Evolutionary conservation across 805 yeast genomes (phyloP).

Genomic region (Lipomyces mesembrius): DNA sequence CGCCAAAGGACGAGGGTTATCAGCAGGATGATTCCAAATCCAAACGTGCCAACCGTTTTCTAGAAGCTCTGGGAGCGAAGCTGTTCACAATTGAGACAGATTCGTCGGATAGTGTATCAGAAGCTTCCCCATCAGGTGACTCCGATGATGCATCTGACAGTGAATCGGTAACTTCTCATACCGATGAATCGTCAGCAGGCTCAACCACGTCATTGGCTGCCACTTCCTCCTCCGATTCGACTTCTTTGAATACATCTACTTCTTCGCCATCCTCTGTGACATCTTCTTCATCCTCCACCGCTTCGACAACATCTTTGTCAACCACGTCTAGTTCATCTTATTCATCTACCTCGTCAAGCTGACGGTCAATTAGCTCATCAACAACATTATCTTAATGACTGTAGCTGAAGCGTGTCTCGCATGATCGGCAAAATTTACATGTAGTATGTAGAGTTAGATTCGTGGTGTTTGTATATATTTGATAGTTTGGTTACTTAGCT

Average conservation of each 20-base stretch:
- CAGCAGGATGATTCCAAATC: neutral
- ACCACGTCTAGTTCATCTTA: neutral
- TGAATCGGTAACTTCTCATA: neutral
- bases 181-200: neutral
- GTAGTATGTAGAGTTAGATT: no score
- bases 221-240: no score
- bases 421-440: no score
- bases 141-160: neutral
- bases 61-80: neutral
- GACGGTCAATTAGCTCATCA: no score
- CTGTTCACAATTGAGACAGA: neutral
- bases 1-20: neutral
- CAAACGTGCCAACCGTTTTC: neutral
- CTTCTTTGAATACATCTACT: neutral
- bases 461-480: no score
- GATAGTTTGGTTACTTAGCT: no score
- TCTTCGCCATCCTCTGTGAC: constrained; percentile 5
- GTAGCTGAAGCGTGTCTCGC: no score
- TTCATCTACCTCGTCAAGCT: no score
- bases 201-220: neutral
- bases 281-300: constrained; percentile 1
- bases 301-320: constrained; percentile 7
- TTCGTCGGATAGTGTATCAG: neutral
- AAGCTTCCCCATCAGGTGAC: neutral
- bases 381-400: no score